Conservation (phyloP, 192 early-diverging fungal species). For the Coemansia sp. region DNA sequence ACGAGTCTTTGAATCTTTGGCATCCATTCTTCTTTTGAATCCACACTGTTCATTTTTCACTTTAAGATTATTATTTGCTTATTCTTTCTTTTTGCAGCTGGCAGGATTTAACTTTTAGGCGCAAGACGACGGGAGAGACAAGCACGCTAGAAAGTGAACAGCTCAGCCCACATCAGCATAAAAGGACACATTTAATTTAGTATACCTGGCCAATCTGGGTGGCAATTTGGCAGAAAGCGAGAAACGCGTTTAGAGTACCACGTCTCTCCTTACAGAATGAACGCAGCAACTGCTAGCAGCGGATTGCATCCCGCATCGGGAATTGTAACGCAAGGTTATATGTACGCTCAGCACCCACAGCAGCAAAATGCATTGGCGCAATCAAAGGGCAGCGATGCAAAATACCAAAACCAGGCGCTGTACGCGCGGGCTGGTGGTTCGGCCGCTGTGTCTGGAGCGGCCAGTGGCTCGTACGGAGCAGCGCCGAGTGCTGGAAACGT, state of each 20-base stretch:
- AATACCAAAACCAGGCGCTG: constrained; percentile 42
- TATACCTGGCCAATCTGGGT: neutral
- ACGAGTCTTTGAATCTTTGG: constrained; percentile 1
- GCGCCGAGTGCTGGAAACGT: constrained; percentile 1
- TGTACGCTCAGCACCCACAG: constrained; percentile 17
- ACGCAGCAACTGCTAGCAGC: constrained; percentile 17
- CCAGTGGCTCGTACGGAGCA: constrained; percentile 9
- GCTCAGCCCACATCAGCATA: too few relatives aligned
- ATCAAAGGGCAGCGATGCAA: constrained; percentile 23
- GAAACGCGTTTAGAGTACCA: neutral
- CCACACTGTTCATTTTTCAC: too few relatives aligned
- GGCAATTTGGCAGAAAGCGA: neutral
- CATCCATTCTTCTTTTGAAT: neutral
- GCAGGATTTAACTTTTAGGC: too few relatives aligned
- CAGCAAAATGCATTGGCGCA: constrained; percentile 27
- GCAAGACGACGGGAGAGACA: neutral
- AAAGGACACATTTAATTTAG: neutral
- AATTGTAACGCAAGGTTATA: constrained; percentile 23
- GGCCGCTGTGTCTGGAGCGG: constrained; percentile 3
- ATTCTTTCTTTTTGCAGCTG: neutral
- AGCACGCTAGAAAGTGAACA: neutral
- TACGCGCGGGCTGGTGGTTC: constrained; percentile 30
- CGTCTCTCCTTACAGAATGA: constrained; percentile 12
- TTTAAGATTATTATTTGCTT: neutral
- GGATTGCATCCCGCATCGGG: constrained; percentile 17